Evolutionary conservation across 345 rosid genomes (phyloP), one percentile per base, ranked within the genome.

Genomic region (Sisymbrium altissimum): DNA sequence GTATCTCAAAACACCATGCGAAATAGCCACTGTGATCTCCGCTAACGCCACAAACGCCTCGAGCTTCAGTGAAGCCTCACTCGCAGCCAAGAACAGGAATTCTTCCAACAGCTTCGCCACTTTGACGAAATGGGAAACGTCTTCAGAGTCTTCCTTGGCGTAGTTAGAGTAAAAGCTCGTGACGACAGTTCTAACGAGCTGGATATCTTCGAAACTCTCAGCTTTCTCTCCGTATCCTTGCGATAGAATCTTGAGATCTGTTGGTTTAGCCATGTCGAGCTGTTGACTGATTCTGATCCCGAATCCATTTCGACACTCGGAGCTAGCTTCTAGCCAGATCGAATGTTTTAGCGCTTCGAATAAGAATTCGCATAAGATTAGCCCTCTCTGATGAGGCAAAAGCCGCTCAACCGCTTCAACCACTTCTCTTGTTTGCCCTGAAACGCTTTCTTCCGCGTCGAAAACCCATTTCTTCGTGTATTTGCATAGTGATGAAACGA

Each of bases 81-180:
- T 73, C 9, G 93, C 93, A 29, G 88, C 75, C 75, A 86, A 87
- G 9, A 72, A 52, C 15, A 87, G 67, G 56, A 89, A 91, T 15
- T 88, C 92, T 78, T 94, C 96, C 9, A 91, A 41, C 21, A 91
- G 84, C 64, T 78, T 78, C 6, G 97, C 90, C 19, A 89, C 93
- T 35, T 67, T 78, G 23, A 74, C 57, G 7, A 86, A 67, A 14
- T 74, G 79, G 0, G 74, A 70, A 43, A 70, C 60, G 44, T 53
- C 66, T 30, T 70, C 77, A 3, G 64, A 11, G 32, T 32, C 50
- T 77, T 65, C 68, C 8, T 68, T 6, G 3, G 35, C 17, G 78
- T 68, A 74, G 61, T 81, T 79, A 13, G 66, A 17, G 36, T 86
- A 91, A 79, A 84, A 94, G 73, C 78, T 76, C 72, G 45, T 89